Conservation (phyloP, 306 rosid species). For the Bauhinia variegata region DNA sequence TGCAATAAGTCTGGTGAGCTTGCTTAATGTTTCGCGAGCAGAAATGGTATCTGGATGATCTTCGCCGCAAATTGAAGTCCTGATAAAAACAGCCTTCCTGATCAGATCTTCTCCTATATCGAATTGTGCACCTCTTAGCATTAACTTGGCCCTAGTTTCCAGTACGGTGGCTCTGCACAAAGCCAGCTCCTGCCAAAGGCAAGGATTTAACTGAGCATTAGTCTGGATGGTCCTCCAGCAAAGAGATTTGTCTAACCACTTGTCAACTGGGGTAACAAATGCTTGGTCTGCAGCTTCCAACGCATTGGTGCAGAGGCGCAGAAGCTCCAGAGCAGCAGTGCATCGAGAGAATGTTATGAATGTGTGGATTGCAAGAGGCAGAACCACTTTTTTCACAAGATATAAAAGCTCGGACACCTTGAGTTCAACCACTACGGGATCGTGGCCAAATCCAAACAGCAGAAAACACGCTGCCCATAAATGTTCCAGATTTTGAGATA, state of each 20-base stretch:
- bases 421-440: conserved; percentile 70
- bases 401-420: conserved; percentile 67
- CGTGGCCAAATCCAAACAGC: conserved; percentile 76
- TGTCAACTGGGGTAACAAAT: conserved; percentile 76
- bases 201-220: conserved; percentile 81
- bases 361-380: conserved; percentile 77
- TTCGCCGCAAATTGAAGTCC: conserved; percentile 85
- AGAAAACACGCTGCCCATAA: conserved; percentile 87
- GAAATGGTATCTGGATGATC: conserved; percentile 78
- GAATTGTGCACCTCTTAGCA: conserved; percentile 87
- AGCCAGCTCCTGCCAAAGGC: conserved; percentile 88
- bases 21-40: conserved; percentile 77
- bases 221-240: conserved; percentile 84
- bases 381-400: conserved; percentile 62
- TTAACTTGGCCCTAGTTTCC: conserved; percentile 83
- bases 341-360: conserved; percentile 84
- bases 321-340: conserved; percentile 74
- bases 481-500: conserved; percentile 63
- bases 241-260: conserved; percentile 76
- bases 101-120: conserved; percentile 82
- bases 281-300: conserved; percentile 91
- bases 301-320: conserved; percentile 73
- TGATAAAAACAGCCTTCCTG: conserved; percentile 76
- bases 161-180: conserved; percentile 77
- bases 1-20: conserved; percentile 79